Base-by-base conservation (phyloP, 306 rosid genomes). In the Abrus precatorius region DNA sequence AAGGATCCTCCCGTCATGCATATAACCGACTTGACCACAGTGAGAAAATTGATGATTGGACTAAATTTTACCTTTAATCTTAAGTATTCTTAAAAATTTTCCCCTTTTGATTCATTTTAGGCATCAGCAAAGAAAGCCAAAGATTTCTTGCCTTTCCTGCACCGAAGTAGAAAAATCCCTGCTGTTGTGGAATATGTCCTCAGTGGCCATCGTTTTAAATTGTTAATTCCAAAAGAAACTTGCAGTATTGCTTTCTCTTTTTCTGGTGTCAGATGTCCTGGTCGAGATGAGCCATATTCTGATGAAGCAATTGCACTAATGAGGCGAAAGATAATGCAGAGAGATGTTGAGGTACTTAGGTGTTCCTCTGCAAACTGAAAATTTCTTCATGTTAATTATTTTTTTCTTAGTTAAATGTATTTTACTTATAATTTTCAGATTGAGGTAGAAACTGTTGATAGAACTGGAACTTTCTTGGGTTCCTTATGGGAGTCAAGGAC, bases 171-270 rank as follows among this genome's bases (percentile, higher is more conserved):
- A 83, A 93, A 78, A 85, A 86, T 84, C 75, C 94, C 96, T 67
- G 97, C 97, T 14, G 79, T 91, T 72, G 97, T 93, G 85, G 97
- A 91, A 80, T 93, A 93, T 86, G 96, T 93, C 87, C 90, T 93
- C 75, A 91, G 97, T 61, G 97, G 97, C 27, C 96, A 93, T 75
- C 97, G 97, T 43, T 93, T 91, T 75, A 93, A 93, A 82, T 77
- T 93, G 82, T 86, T 93, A 85, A 90, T 93, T 83, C 97, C 97
- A 20, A 91, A 91, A 88, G 94, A 93, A 85, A 93, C 97, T 5
- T 93, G 97, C 84, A 93, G 94, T 88, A 91, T 91, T 82, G 96
- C 97, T 13, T 89, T 93, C 55, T 77, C 97, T 12, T 87, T 93
- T 74, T 93, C 96, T 41, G 96, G 97, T 79, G 96, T 93, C 60